phyloP scores from a whole-genome alignment of 106 monocot genomes.

The Platanthera zijinensis region DNA sequence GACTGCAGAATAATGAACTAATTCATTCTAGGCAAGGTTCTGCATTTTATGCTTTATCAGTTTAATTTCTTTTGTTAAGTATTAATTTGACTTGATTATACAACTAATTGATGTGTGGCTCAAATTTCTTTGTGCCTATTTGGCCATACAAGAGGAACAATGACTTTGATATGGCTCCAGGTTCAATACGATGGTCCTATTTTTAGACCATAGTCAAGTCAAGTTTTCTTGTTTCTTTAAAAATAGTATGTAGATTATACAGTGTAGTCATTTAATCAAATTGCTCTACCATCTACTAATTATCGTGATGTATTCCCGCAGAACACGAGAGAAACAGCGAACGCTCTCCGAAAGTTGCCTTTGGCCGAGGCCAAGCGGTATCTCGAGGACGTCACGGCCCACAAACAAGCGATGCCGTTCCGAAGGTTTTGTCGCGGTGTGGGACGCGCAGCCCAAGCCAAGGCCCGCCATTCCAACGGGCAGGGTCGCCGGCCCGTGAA shows the following conservation, averaged over 20 bases:
- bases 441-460: slow-evolving; percentile 82
- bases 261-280: not conserved
- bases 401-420: slow-evolving; percentile 94
- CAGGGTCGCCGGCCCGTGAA: slow-evolving; percentile 75
- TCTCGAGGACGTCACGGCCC: slow-evolving; percentile 76
- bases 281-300: no score
- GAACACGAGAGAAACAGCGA: slow-evolving; percentile 65
- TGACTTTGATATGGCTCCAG: no score
- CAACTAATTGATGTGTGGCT: no score
- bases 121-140: no score
- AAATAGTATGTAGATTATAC: no score
- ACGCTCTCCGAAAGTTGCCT: slow-evolving; percentile 43
- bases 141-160: no score
- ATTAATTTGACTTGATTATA: no score
- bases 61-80: no score
- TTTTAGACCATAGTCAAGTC: not conserved
- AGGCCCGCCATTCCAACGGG: slow-evolving; percentile 76
- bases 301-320: slow-evolving; percentile 1
- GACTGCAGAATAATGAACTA: no score
- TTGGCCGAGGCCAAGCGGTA: slow-evolving; percentile 59
- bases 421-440: slow-evolving; percentile 78
- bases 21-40: no score
- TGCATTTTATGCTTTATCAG: no score
- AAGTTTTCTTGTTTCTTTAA: no score
- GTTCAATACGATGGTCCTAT: not conserved